Evolutionary conservation across 2,329 filamentous ascomycete species (phyloP).

Genomic region (Pseudogymnoascus sp.): DNA sequence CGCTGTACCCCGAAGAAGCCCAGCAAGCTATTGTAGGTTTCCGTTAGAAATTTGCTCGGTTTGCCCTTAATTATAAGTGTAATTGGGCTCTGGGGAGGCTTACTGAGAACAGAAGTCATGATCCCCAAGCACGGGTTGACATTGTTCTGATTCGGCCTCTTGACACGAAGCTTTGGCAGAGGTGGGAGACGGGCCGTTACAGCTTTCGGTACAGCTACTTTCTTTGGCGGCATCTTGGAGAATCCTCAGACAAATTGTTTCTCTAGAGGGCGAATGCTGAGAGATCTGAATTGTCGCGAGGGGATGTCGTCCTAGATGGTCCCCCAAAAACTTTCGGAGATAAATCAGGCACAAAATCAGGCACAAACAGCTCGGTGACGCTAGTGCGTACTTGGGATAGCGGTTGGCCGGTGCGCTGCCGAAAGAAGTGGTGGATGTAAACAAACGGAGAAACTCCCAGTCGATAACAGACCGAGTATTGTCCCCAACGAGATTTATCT

Average conservation of each 20-base stretch:
- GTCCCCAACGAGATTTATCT: background rate
- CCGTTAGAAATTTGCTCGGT: constrained; percentile 5
- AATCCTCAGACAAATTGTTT: background rate
- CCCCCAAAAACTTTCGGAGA: constrained; percentile 16
- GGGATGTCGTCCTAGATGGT: background rate
- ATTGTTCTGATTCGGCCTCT: constrained; percentile 53
- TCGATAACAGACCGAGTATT: background rate
- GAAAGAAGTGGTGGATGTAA: constrained; percentile 6
- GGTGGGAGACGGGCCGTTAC: constrained; percentile 41
- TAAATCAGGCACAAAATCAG: background rate
- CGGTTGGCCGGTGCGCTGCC: constrained; percentile 5
- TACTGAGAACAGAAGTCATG: constrained; percentile 62
- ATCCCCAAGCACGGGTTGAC: constrained; percentile 56
- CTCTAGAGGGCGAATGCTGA: background rate
- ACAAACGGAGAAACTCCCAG: constrained; percentile 6
- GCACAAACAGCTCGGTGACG: background rate
- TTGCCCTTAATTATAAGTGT: background rate
- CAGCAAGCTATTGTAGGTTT: constrained; percentile 56
- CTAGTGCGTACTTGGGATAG: constrained; percentile 14
- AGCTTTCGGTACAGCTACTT: constrained; percentile 21
- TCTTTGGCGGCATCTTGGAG: constrained; percentile 28
- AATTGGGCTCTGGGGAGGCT: constrained; percentile 20
- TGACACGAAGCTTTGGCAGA: constrained; percentile 54
- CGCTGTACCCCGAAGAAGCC: constrained; percentile 68
- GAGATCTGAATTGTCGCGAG: background rate